Percentiles rank a stretch among this genome's conserved stretches.
Conservation (phyloP, 345 rosid species). For the Citrus cavaleriei region DNA sequence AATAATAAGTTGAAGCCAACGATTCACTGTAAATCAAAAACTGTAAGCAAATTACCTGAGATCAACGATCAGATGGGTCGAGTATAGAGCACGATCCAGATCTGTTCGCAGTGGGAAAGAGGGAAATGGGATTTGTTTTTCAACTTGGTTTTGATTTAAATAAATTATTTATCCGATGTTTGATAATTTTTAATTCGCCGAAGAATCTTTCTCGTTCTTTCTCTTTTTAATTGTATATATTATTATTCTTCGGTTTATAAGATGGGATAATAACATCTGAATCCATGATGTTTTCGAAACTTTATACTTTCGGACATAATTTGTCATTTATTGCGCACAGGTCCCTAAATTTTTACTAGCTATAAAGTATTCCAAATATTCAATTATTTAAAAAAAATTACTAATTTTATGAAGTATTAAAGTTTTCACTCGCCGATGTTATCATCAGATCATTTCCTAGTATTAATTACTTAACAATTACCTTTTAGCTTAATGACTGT, state of each 20-base stretch:
- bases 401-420: too few species aligned
- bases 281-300: too few species aligned
- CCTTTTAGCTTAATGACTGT: too few species aligned
- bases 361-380: too few species aligned
- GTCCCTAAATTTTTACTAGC: too few species aligned
- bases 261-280: not conserved
- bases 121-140: too few species aligned
- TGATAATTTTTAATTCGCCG: not conserved
- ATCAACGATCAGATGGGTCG: not conserved
- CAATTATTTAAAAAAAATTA: too few species aligned
- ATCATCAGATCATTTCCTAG: too few species aligned
- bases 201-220: not conserved
- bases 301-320: too few species aligned
- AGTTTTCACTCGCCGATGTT: too few species aligned
- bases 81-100: slow-evolving; percentile 22
- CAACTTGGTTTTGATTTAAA: not conserved
- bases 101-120: not conserved
- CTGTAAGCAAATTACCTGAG: slow-evolving; percentile 8
- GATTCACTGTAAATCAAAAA: not conserved
- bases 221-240: not conserved
- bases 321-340: too few species aligned
- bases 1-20: not conserved
- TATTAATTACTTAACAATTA: too few species aligned
- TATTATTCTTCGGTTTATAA: not conserved
- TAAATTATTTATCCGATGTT: not conserved